Percentiles rank a stretch among this genome's conserved stretches.
These are phyloP conservation scores for Ophidiomyces ophidiicola DNA, from an alignment of 2,329 filamentous ascomycete genomes.

Conservation along the genomic window DNA sequence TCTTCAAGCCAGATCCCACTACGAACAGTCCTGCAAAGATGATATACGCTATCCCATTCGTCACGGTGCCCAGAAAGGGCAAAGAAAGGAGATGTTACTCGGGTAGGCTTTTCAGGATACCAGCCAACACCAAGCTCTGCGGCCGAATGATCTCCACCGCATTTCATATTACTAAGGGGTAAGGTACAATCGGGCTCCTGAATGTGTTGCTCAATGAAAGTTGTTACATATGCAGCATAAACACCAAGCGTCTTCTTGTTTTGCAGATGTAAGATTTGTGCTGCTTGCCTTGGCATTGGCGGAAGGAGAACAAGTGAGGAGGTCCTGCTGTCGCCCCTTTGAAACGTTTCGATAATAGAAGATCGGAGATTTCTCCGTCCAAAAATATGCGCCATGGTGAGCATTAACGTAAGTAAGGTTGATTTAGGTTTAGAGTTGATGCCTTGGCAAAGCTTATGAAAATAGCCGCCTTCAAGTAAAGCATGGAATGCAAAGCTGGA, in stretches of 20 bases:
- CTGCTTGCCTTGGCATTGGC: conserved; percentile 46
- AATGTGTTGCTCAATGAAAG: conserved; percentile 55
- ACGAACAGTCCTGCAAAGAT: conserved; percentile 55
- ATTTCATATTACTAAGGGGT: conserved; percentile 46
- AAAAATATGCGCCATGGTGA: conserved; percentile 61
- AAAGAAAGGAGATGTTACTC: conserved; percentile 48
- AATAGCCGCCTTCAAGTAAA: conserved; percentile 58
- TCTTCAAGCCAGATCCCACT: conserved; percentile 63
- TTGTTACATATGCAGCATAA: conserved; percentile 57
- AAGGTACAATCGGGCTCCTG: conserved; percentile 42
- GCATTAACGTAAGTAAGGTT: conserved; percentile 49
- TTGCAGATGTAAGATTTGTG: conserved; percentile 46
- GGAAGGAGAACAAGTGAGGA: conserved; percentile 56
- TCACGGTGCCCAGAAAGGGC: conserved; percentile 59
- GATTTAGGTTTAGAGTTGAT: conserved; percentile 40
- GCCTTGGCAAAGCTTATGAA: conserved; percentile 50
- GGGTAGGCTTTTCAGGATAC: conserved; percentile 21
- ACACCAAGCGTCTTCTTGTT: conserved; percentile 54
- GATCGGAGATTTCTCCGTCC: conserved; percentile 39
- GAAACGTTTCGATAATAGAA: conserved; percentile 37
- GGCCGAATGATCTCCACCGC: conserved; percentile 26
- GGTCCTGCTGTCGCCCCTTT: conserved; percentile 43
- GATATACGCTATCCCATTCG: conserved; percentile 50
- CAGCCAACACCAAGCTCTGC: conserved; percentile 7
- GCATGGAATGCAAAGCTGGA: conserved; percentile 66